phyloP scores from a whole-genome alignment of 768 basidiomycete species.

The Mycena floridula region DNA sequence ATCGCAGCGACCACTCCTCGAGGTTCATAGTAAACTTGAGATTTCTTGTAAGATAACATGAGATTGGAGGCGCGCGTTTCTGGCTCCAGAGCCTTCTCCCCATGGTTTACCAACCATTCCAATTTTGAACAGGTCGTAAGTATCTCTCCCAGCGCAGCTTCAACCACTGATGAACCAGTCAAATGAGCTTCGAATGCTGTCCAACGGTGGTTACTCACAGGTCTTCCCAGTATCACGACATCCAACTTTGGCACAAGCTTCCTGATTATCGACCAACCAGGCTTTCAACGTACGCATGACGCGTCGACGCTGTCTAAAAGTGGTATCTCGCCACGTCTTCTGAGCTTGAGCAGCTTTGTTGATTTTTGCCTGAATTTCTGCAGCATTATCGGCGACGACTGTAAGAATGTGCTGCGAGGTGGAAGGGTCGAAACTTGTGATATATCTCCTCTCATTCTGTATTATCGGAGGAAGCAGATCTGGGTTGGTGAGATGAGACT shows the following conservation, averaged over 20 bases:
- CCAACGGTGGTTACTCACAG: constrained; percentile 38
- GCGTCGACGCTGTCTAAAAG: constrained; percentile 73
- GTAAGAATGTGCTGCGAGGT: constrained; percentile 80
- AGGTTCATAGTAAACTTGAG: constrained; percentile 81
- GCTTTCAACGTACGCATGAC: constrained; percentile 84
- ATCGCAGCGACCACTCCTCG: constrained; percentile 89
- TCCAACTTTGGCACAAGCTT: constrained; percentile 77
- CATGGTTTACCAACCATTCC: constrained; percentile 86
- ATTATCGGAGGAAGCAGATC: constrained; percentile 46
- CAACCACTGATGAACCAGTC: constrained; percentile 56
- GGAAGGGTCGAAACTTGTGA: constrained; percentile 91
- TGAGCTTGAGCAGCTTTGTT: constrained; percentile 59
- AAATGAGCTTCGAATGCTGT: constrained; percentile 1
- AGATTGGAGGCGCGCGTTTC: constrained; percentile 63
- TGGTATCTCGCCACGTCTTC: constrained; percentile 63
- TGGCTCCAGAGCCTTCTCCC: constrained; percentile 70
- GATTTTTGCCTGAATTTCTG: constrained; percentile 74
- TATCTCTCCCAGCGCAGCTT: constrained; percentile 92
- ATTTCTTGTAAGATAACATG: constrained; percentile 70
- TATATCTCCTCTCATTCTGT: constrained; percentile 51
- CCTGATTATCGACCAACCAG: constrained; percentile 92
- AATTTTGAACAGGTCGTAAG: constrained; percentile 92
- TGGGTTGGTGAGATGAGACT: constrained; percentile 54
- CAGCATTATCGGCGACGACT: constrained; percentile 63
- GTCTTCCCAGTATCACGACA: constrained; percentile 97